Evolutionary conservation across 352 stramenopile genomes (phyloP).

Genomic region (Lagenidium giganteum): DNA sequence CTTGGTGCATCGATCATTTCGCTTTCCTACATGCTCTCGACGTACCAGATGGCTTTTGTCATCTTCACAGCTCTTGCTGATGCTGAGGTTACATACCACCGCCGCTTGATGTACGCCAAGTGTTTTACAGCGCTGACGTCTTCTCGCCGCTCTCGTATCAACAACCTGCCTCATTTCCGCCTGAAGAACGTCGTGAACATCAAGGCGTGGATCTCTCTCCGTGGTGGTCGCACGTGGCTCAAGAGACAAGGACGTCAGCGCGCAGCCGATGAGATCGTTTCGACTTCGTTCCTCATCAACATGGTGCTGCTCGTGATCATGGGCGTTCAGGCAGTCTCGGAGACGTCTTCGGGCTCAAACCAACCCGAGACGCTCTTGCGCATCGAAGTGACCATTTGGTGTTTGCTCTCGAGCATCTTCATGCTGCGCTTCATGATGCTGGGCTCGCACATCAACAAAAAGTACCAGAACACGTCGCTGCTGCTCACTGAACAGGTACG

Average conservation of each 20-base stretch:
- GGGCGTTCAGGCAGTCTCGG: conserved; percentile 77
- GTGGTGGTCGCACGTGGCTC: conserved; percentile 82
- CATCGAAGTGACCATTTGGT: conserved; percentile 86
- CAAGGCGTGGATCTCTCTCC: conserved; percentile 87
- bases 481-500: conserved; percentile 85
- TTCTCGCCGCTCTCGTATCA: conserved; percentile 70
- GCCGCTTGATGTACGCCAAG: conserved; percentile 85
- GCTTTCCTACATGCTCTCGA: conserved; percentile 65
- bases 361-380: conserved; percentile 62
- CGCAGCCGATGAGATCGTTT: conserved; percentile 85
- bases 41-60: conserved; percentile 68
- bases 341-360: conserved; percentile 33
- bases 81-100: conserved; percentile 83
- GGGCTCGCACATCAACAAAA: conserved; percentile 88
- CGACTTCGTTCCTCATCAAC: conserved; percentile 85
- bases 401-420: conserved; percentile 82
- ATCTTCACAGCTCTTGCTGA: conserved; percentile 75
- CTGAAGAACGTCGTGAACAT: conserved; percentile 91
- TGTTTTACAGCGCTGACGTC: conserved; percentile 88
- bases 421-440: conserved; percentile 91
- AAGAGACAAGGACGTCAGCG: conserved; percentile 83
- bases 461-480: conserved; percentile 90
- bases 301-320: conserved; percentile 81
- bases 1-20: conserved; percentile 43
- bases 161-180: conserved; percentile 84